phyloP scores from a whole-genome alignment of 177 flowering plant species.

The Vitis hybrid region DNA sequence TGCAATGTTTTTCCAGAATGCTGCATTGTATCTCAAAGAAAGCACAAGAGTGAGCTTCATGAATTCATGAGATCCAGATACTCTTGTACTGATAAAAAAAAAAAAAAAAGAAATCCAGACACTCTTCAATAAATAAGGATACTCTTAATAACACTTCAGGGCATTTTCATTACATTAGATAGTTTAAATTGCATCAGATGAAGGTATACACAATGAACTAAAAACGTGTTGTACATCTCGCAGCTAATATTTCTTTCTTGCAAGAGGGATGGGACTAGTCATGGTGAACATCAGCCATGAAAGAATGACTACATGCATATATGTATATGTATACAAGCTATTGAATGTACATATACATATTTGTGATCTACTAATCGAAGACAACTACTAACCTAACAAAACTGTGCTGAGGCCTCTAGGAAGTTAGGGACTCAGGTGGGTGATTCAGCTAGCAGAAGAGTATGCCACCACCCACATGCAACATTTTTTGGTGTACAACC shows the following conservation, averaged over 20 bases:
- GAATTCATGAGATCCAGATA: too few species aligned
- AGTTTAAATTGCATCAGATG: not conserved
- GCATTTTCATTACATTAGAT: slow-evolving; percentile 1
- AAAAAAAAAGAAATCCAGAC: too few species aligned
- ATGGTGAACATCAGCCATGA: slow-evolving; percentile 19
- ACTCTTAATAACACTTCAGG: not conserved
- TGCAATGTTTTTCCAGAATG: too few species aligned
- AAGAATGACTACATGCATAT: slow-evolving; percentile 35
- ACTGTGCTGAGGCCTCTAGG: slow-evolving; percentile 23
- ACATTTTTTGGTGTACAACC: slow-evolving; percentile 54
- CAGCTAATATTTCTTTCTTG: not conserved
- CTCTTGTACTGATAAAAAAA: too few species aligned
- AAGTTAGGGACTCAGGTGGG: slow-evolving; percentile 40
- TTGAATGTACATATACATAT: slow-evolving; percentile 31
- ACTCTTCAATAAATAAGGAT: too few species aligned
- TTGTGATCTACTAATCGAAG: slow-evolving; percentile 4
- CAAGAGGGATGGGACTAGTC: not conserved
- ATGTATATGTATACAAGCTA: slow-evolving; percentile 17
- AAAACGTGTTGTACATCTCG: slow-evolving; percentile 13
- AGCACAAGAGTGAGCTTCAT: too few species aligned
- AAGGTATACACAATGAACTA: slow-evolving; percentile 11
- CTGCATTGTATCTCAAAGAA: too few species aligned
- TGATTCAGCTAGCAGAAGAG: slow-evolving; percentile 71
- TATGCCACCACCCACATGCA: slow-evolving; percentile 99
- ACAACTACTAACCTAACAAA: slow-evolving; percentile 58